Base-by-base conservation (phyloP, 139 green algal species). In the Mesotaenium endlicherianum region DNA sequence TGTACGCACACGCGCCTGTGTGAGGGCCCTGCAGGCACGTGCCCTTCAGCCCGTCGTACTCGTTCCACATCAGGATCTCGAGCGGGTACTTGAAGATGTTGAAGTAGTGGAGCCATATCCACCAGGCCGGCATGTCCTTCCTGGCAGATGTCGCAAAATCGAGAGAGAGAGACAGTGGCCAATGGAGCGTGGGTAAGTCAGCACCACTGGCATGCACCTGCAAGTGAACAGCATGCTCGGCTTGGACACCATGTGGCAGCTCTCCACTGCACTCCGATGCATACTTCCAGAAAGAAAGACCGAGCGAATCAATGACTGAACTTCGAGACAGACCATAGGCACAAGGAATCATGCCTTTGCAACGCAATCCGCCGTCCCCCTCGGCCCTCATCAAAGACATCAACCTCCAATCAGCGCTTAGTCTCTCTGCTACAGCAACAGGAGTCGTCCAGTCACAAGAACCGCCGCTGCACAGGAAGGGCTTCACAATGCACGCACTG, bases 91-190 rank as follows among this genome's bases (percentile, higher is more conserved):
- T 90, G 50, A 89, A 90, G n/a, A 70, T 53, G 0, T 39, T 76
- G 14, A 89, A 0, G 69, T 90, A 90, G 71, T 89, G 44, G 16
- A 89, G 31, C 85, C 85, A 89, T 11, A 89, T 70, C 84, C 84
- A 90, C 41, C 72, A 88, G 0, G 0, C 4, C 6, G 85, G 85
- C 4, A 89, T 89, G 39, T 81, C 40, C 0, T 31, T 40, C 49
- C 59, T 86, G 77, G 14, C 1, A 30, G 55, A n/a, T 26, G 47
- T 75, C 17, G 49, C 3, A 80, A 39, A 80, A n/a, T n/a, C 6
- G 40, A 31, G 71, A 68, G 42, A 80, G 42, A 53, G 17, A 30
- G 74, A 34, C 3, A 38, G 74, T 2, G 45, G 20, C 42, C 3
- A 38, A 34, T 1, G 43, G 64, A 78, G 34, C 44, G 31, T 60